Conservation (phyloP, 495 filamentous ascomycete species). For the Penicillium dipodomyicola region DNA sequence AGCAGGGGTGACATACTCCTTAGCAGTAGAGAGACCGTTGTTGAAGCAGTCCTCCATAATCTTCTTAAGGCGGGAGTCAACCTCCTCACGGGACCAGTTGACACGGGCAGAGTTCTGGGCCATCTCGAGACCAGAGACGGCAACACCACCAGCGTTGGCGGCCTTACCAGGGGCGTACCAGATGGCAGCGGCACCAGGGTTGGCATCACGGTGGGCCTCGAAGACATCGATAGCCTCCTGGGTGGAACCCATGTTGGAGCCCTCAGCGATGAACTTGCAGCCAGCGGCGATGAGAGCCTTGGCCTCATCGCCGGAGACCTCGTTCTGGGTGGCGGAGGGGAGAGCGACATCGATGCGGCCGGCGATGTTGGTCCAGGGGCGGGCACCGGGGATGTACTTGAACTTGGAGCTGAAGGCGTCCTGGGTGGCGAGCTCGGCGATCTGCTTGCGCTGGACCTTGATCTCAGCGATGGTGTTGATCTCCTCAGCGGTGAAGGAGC, state of each 20-base stretch:
- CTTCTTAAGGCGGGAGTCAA: conserved; percentile 84
- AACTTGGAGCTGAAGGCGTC: conserved; percentile 59
- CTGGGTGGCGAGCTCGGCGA: conserved; percentile 60
- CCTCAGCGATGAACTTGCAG: conserved; percentile 87
- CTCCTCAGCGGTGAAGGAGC: conserved; percentile 71
- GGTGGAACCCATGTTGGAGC: conserved; percentile 98
- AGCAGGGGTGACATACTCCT: conserved; percentile 72
- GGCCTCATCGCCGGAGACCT: conserved; percentile 88
- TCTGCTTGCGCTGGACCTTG: conserved; percentile 83
- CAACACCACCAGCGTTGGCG: conserved; percentile 96
- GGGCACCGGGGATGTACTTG: conserved; percentile 83
- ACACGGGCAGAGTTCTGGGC: conserved; percentile 91
- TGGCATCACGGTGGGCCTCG: conserved; percentile 72
- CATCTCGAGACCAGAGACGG: conserved; percentile 98
- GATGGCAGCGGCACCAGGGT: conserved; percentile 65
- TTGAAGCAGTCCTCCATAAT: conserved; percentile 96
- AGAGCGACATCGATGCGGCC: conserved; percentile 87
- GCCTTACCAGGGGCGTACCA: conserved; percentile 96
- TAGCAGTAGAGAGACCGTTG: conserved; percentile 84
- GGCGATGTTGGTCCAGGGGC: conserved; percentile 82
- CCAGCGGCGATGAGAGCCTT: conserved; percentile 73
- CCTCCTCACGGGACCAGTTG: conserved; percentile 82
- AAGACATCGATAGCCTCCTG: conserved; percentile 94
- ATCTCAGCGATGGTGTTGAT: conserved; percentile 72
- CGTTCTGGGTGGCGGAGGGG: conserved; percentile 95